phyloP scores from a whole-genome alignment of 2,329 filamentous ascomycete species.

The Aspergillus oerlinghausenensis region DNA sequence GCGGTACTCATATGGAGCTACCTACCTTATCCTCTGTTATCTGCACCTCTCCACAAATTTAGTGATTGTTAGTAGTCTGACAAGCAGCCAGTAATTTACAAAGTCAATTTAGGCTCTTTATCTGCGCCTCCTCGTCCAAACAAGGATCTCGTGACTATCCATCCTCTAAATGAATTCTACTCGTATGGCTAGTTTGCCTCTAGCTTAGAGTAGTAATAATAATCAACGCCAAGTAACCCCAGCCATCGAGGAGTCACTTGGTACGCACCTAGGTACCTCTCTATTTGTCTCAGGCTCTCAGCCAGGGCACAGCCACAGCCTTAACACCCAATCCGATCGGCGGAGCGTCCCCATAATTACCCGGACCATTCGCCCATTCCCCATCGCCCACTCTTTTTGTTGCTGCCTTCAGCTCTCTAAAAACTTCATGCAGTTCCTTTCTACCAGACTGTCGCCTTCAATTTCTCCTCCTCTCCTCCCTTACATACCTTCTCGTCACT shows the following conservation, averaged over 20 bases:
- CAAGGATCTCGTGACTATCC: neutral
- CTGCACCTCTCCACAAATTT: neutral
- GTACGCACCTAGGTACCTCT: no score
- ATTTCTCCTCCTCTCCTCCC: conserved; percentile 4
- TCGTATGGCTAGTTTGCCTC: no score
- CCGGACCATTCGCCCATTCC: conserved; percentile 9
- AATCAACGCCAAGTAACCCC: conserved; percentile 9
- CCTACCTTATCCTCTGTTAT: neutral
- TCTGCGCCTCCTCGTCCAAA: neutral
- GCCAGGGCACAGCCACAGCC: conserved; percentile 6
- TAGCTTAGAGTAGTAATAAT: neutral
- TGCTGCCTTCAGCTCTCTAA: conserved; percentile 16
- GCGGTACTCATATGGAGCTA: neutral
- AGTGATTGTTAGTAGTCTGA: neutral
- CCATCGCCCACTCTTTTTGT: conserved; percentile 16
- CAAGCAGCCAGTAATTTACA: neutral
- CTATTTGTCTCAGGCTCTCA: neutral
- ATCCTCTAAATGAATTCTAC: neutral
- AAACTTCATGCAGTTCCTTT: neutral
- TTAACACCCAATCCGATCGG: conserved; percentile 8
- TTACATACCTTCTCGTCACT: conserved; percentile 4
- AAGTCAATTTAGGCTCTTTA: no score
- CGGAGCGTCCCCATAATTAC: conserved; percentile 7
- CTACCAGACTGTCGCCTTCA: conserved; percentile 8
- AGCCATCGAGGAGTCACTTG: neutral